Percentiles rank a stretch among this genome's conserved stretches.
phyloP scores from a whole-genome alignment of 1,139 yeast species.

The Debaryomycetaceae sp. region DNA sequence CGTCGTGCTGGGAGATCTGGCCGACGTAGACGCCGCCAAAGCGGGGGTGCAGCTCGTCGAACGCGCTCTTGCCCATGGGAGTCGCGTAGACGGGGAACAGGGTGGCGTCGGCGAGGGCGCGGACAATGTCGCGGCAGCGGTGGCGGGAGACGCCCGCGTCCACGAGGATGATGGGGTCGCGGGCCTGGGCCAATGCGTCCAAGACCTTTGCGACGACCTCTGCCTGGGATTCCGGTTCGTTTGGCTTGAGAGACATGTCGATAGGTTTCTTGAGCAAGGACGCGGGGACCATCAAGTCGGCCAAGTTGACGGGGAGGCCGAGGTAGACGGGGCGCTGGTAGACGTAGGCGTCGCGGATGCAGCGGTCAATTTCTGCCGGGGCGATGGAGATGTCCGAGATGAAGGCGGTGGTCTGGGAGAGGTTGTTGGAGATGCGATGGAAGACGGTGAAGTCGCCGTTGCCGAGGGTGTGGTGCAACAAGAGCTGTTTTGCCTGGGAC shows the following conservation, averaged over 20 bases:
- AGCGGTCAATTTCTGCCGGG: slow-evolving; percentile 60
- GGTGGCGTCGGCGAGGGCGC: slow-evolving; percentile 51
- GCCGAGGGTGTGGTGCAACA: slow-evolving; percentile 36
- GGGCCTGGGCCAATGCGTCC: slow-evolving; percentile 41
- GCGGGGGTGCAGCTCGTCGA: slow-evolving; percentile 64
- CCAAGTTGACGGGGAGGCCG: slow-evolving; percentile 75
- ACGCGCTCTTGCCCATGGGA: slow-evolving; percentile 83
- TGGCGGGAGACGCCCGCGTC: slow-evolving; percentile 87
- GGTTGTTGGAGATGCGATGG: slow-evolving; percentile 47
- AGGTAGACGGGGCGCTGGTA: slow-evolving; percentile 76
- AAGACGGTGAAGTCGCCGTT: slow-evolving; percentile 36
- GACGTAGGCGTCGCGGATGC: slow-evolving; percentile 61
- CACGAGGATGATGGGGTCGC: slow-evolving; percentile 65
- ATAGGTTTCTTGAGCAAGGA: slow-evolving; percentile 50
- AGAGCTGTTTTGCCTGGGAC: slow-evolving; percentile 25
- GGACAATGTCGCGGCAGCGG: slow-evolving; percentile 52
- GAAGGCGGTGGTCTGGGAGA: slow-evolving; percentile 55
- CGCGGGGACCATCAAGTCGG: slow-evolving; percentile 52
- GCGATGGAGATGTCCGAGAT: slow-evolving; percentile 54
- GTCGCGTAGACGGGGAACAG: slow-evolving; percentile 80
- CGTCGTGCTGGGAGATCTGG: slow-evolving; percentile 63
- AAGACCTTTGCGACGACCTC: slow-evolving; percentile 57
- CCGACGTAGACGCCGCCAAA: slow-evolving; percentile 88
- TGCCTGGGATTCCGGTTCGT: slow-evolving; percentile 58
- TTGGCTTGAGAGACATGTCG: slow-evolving; percentile 48